Base-by-base conservation (phyloP, 352 stramenopile genomes). In the Thalassiosira livingstoniorum region DNA sequence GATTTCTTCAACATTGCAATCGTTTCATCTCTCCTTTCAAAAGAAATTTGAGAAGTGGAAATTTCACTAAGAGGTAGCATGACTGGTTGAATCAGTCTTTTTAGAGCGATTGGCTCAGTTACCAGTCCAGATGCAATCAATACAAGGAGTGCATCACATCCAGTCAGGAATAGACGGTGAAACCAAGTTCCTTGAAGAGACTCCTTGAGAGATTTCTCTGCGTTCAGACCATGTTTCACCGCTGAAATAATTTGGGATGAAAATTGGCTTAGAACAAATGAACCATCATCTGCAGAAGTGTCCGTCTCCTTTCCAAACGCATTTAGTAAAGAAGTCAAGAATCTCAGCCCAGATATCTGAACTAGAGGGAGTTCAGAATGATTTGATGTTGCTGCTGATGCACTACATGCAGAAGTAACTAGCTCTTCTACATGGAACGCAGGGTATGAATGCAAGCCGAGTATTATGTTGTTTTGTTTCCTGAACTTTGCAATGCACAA, bases 191-290 rank as follows among this genome's bases (percentile, higher is more conserved):
- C 75, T 11, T 67, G 43, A 18, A 85, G 47, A 45, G 76, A 79
- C 23, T 81, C 80, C 18, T 78, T 71, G 2, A 66, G 32, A 32
- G 57, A 68, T 39, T 51, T 74, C 31, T 92, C 85, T 60, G 78
- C 72, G 70, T 77, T 86, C 15, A 95, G 55, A 34, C 82, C 77
- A 83, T 92, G 90, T 55, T 92, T 92, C 39, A 94, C 82, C 39
- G 83, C 80, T 27, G 91, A 93, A 7, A 89, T 87, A 23, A 95
- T 91, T 45, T 95, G 91, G 23, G 90, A 91, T 29, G 87, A 88
- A 66, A 91, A 93, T 66, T 94, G 86, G n/a, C 90, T 62, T 23
- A 95, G 68, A 13, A 94, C 66, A 54, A 27, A 83, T 53, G 72
- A 75, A 13, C 70, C 75, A 77, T 87, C 75, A 63, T 91, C 80